Base-by-base conservation (phyloP, 129 eudicot genomes). In the Centella asiatica region DNA sequence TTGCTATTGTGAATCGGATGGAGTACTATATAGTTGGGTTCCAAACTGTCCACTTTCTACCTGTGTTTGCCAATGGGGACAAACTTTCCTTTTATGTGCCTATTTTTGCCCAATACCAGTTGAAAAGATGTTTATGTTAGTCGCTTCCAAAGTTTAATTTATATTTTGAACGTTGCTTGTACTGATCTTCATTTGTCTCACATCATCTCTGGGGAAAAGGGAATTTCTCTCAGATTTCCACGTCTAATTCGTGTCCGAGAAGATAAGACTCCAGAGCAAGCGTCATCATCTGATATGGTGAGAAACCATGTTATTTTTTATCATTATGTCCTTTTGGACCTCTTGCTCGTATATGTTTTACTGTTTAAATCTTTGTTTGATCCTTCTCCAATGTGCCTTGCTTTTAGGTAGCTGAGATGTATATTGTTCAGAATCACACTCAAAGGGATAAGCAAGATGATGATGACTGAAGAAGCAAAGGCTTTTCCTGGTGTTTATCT, bases 191-290 rank as follows among this genome's bases (percentile, higher is more conserved):
- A 27, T 42, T 36, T 17, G 9, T 24, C 67, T 33, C 23, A 10
- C 24, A 47, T 63, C 4, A 55, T 61, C 46, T 25, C 44, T 58
- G 57, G 63, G 54, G 17, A 40, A 51, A 54, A 86, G 97, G 97
- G 95, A 6, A 86, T 86, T 69, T 90, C 97, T 17, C 81, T 86
- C 42, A 70, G 94, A 29, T 75, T 83, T 77, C 97, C 97, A 26
- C 97, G 95, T 18, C 73, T 86, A 61, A 74, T 83, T 69, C 94
- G 97, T 68, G 78, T 86, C n/a, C 73, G 97, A 69, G 97, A 90
- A 69, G 97, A 90, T 63, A 90, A 90, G 74, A 68, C 73, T 49
- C 94, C 97, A n/a, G 94, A 86, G 73, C 74, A 90, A 50, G 97
- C 97, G 64, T 71, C 97, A 65, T 74, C 95, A 65, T 72, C 97